phyloP scores from a whole-genome alignment of 768 basidiomycete species.

The Amanita subjunquillea region DNA sequence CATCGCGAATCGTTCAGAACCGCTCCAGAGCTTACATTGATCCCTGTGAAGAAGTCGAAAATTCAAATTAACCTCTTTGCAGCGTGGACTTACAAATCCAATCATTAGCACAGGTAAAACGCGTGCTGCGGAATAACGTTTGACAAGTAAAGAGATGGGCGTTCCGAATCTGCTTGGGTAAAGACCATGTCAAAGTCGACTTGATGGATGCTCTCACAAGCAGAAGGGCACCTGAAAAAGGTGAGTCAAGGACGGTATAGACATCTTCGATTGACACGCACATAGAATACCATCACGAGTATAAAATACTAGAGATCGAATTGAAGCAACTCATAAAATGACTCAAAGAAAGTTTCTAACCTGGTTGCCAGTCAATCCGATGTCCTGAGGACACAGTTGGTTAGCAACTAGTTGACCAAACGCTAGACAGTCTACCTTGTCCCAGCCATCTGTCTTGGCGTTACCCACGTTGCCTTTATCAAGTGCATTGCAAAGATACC shows the following conservation, averaged over 20 bases:
- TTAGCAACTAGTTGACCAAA: not conserved
- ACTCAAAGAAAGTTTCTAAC: conserved; percentile 11
- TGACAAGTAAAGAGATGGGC: conserved; percentile 38
- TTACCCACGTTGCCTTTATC: conserved; percentile 43
- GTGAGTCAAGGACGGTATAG: not conserved
- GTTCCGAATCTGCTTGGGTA: conserved; percentile 29
- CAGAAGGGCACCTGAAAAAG: conserved; percentile 31
- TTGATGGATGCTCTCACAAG: conserved; percentile 18
- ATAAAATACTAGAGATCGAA: conserved; percentile 28
- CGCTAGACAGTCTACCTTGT: conserved; percentile 20
- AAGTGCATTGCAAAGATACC: conserved; percentile 39
- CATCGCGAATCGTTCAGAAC: not conserved
- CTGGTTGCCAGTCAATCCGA: conserved; percentile 33
- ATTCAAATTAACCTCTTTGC: not conserved
- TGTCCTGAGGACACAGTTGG: conserved; percentile 19
- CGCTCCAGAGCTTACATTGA: conserved; percentile 21
- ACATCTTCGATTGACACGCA: conserved; percentile 10
- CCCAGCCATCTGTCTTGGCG: conserved; percentile 43
- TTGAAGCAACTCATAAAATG: not conserved
- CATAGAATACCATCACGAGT: conserved; percentile 38
- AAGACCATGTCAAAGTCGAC: not conserved
- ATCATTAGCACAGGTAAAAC: conserved; percentile 40
- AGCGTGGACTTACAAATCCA: conserved; percentile 29
- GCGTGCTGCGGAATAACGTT: conserved; percentile 34
- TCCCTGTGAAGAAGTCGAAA: conserved; percentile 17